Base-by-base conservation (phyloP, 1,284 basidiomycete species). In the Cutaneotrichosporon curvatum region DNA sequence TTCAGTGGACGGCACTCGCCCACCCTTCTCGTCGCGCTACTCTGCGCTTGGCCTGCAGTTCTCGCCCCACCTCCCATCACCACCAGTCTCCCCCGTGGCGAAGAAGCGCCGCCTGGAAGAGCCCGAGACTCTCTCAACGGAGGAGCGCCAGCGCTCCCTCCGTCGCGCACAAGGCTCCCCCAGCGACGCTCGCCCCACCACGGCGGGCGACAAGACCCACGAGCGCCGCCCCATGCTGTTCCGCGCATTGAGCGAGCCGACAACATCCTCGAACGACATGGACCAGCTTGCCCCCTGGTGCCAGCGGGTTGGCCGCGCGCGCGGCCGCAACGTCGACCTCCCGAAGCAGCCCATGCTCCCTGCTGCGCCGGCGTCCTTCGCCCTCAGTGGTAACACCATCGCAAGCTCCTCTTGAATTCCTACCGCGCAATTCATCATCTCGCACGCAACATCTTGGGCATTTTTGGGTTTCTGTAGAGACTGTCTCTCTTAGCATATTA, bases 11-110 rank as follows among this genome's bases (percentile, higher is more conserved):
- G 48, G 52, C 28, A 50, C 48, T 2, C 52, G 52, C 28, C 43
- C 52, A 0, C 33, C 45, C 1, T 16, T 45, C 4, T 28, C 22
- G 6, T 42, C 31, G 11, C 38, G 37, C 20, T 50, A 38, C 46
- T 47, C 42, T 11, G 52, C 52, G 0, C 48, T 54, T n/a, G 52
- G 52, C 28, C 52, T 54, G 18, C 39, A 50, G 25, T 36, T 51
- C 31, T 20, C 37, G 11, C 7, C 3, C 1, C n/a, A 20, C 10
- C 20, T 40, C 4, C 48, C 38, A 4, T 45, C 48, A 11, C 47
- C 47, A 25, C 42, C 42, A 6, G 15, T 37, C 0, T 44, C 40
- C 7, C 43, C 19, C 16, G 12, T 9, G 2, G 39, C 36, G 11
- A 37, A 45, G 32, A 30, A 40, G 8, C 42, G 38, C 18, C 22